A percentile compares a stretch with the other conserved stretches of the same genome.
phyloP scores from a whole-genome alignment of 257 asterid species.

The Orobanche coerulescens region DNA sequence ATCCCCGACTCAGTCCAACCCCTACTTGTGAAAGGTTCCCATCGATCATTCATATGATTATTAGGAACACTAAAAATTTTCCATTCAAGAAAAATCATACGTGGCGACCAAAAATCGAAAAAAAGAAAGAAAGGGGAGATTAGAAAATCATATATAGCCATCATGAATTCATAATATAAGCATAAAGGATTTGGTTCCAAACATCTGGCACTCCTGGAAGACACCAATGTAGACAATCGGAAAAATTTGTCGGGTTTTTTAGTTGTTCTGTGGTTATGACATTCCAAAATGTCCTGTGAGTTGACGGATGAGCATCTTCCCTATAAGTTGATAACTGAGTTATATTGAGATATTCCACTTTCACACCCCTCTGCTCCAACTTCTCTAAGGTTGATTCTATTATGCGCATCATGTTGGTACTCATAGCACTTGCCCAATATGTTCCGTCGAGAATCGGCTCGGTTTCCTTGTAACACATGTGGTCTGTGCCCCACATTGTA shows the following conservation, averaged over 20 bases:
- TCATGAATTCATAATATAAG: slow-evolving; percentile 28
- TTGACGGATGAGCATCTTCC: slow-evolving; percentile 50
- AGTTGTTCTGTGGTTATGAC: slow-evolving; percentile 17
- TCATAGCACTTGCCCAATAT: slow-evolving; percentile 35
- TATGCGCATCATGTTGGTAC: slow-evolving; percentile 35
- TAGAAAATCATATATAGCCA: not conserved
- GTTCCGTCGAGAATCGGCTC: slow-evolving; percentile 35
- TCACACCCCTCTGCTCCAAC: slow-evolving; percentile 33
- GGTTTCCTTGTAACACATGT: slow-evolving; percentile 36
- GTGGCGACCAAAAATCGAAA: not conserved
- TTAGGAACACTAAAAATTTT: too few relatives aligned
- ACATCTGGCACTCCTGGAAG: slow-evolving; percentile 71
- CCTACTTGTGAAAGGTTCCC: too few relatives aligned
- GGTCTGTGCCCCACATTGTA: slow-evolving; percentile 34
- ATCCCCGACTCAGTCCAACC: too few relatives aligned
- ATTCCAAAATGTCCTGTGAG: slow-evolving; percentile 31
- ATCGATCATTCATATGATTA: too few relatives aligned
- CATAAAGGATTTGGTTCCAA: slow-evolving; percentile 58
- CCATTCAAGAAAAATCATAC: too few relatives aligned
- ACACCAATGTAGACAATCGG: slow-evolving; percentile 71
- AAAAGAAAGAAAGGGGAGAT: not conserved
- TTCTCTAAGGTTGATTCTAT: slow-evolving; percentile 36
- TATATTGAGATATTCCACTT: slow-evolving; percentile 41
- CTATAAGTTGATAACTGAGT: slow-evolving; percentile 54
- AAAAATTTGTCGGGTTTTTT: slow-evolving; percentile 19